phyloP scores from a whole-genome alignment of 106 monocot species.

The Vanilla planifolia region DNA sequence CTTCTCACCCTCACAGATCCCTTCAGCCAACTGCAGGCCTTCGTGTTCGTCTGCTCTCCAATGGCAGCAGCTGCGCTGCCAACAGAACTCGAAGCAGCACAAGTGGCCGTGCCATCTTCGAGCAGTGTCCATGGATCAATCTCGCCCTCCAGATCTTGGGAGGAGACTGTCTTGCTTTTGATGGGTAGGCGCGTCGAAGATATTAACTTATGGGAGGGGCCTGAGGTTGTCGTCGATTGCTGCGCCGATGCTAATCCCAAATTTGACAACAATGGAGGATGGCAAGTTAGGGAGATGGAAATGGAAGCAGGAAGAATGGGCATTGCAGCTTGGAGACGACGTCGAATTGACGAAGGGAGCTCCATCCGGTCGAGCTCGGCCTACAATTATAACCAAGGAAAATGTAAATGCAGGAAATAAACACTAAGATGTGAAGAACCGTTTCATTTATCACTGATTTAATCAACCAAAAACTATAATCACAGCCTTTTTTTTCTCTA shows the following conservation, averaged over 20 bases:
- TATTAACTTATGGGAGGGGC: constrained; percentile 19
- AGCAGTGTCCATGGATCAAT: constrained; percentile 92
- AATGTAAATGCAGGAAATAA: too few relatives aligned
- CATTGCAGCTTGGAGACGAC: constrained; percentile 80
- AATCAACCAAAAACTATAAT: too few relatives aligned
- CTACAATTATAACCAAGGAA: constrained; percentile 27
- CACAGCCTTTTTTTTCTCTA: too few relatives aligned
- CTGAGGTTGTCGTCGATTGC: not conserved
- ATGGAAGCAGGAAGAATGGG: constrained; percentile 56
- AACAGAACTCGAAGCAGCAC: constrained; percentile 24
- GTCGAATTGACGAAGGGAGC: constrained; percentile 51
- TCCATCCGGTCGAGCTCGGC: constrained; percentile 84
- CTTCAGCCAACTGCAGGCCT: constrained; percentile 92
- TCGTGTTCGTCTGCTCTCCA: constrained; percentile 74
- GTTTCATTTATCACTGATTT: too few relatives aligned
- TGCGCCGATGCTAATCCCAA: too few relatives aligned
- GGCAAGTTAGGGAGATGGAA: constrained; percentile 37
- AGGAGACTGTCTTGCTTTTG: constrained; percentile 33
- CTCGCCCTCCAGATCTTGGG: constrained; percentile 56
- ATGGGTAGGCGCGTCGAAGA: constrained; percentile 23
- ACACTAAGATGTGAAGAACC: too few relatives aligned
- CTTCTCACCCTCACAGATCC: constrained; percentile 90
- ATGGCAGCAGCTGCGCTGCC: constrained; percentile 22
- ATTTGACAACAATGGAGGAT: constrained; percentile 26
- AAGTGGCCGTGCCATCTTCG: constrained; percentile 70